Base-by-base conservation (phyloP, 2,329 filamentous ascomycete species). In the Venturia effusa region DNA sequence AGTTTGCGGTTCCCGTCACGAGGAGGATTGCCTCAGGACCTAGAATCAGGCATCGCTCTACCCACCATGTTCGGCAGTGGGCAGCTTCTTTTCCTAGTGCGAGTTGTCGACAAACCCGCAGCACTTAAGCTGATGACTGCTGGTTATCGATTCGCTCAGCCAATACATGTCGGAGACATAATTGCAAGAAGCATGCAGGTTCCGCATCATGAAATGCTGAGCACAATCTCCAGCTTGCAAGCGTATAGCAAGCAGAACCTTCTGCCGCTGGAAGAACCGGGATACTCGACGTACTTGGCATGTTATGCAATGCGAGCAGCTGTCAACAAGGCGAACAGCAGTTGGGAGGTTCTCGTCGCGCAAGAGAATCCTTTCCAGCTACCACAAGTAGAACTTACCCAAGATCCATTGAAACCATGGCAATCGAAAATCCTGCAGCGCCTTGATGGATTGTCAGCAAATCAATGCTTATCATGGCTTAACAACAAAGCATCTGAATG, bases 11-110 rank as follows among this genome's bases (percentile, higher is more conserved):
- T 51, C 7, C 37, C 62, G 22, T 64, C 62, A 11, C 17, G 41
- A 45, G 22, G 15, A 34, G 39, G 39, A 11, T 41, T 41, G 8
- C 22, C 55, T 17, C 64, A n/a, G 3, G 63, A 62, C 24, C 17
- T 65, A n/a, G 57, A 61, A 40, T 2, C 40, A 6, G 66, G 64
- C 48, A 37, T 62, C 43, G 43, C 62, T 40, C 51, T 55, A 13
- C 54, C 57, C n/a, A 59, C 64, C 39, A 62, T 78, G 0, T 81
- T 85, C 43, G 88, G 88, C 4, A 86, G 85, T 65, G 91, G 92
- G 0, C 90, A 92, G 63, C 80, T 95, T 57, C 84, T 96, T 72
- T 92, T 95, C 69, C 81, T 95, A 11, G 87, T 92, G 6, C 88
- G 86, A 13, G 81, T 81, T 54, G 79, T 88, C 1, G 78, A 80